Conservation (phyloP, 225 moss, liverwort and hornwort genomes). For the Takakia lepidozioides region DNA sequence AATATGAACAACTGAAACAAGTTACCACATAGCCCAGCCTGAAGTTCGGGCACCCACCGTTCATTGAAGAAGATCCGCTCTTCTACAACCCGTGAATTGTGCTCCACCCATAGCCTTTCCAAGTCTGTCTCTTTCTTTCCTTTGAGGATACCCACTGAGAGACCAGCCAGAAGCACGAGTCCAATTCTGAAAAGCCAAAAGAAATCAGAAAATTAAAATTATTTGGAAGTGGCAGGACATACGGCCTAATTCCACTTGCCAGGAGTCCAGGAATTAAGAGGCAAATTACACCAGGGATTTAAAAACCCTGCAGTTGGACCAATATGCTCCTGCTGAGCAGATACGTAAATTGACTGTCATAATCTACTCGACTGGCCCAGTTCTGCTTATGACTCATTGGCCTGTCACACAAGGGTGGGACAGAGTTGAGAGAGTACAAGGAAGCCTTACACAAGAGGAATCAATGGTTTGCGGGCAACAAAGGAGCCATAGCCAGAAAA, state of each 20-base stretch:
- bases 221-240: neutral
- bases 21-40: no score
- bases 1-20: no score
- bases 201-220: neutral
- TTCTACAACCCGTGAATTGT: slow-evolving; percentile 72
- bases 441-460: slow-evolving; percentile 59
- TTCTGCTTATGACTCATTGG: no score
- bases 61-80: slow-evolving; percentile 62
- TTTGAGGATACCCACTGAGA: slow-evolving; percentile 67
- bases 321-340: no score
- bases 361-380: no score
- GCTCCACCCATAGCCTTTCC: slow-evolving; percentile 97
- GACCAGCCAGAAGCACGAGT: slow-evolving; percentile 60
- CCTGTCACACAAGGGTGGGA: no score
- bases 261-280: no score
- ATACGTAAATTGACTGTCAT: neutral
- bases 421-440: no score
- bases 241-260: neutral
- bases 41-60: no score
- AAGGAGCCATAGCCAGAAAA: slow-evolving; percentile 77
- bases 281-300: no score
- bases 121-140: slow-evolving; percentile 77
- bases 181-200: slow-evolving; percentile 48
- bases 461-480: slow-evolving; percentile 62
- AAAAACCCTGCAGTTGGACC: no score